A percentile compares a stretch with the other conserved stretches of the same genome.
Evolutionary conservation across 1,284 basidiomycete genomes (phyloP).

Genomic region (Ceratobasidium sp.): DNA sequence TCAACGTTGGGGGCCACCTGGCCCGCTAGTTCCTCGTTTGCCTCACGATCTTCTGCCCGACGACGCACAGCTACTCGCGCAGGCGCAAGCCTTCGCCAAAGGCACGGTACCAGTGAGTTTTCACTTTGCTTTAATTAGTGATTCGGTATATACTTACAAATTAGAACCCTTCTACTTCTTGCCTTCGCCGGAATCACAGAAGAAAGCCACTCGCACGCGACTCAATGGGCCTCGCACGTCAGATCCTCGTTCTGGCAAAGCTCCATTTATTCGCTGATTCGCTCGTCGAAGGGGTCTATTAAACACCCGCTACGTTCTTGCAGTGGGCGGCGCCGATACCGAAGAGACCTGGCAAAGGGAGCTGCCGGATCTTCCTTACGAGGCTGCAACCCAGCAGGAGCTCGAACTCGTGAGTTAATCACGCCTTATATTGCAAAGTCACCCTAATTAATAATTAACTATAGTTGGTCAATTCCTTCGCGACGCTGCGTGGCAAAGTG

Average conservation of each 20-base stretch:
- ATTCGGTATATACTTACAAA: neutral
- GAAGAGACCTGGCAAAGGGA: neutral
- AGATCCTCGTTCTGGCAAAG: constrained; percentile 13
- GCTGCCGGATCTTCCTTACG: neutral
- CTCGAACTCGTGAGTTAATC: constrained; percentile 25
- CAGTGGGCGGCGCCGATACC: neutral
- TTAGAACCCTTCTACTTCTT: constrained; percentile 1
- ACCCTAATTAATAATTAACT: too few relatives aligned
- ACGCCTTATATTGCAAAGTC: neutral
- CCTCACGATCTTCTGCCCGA: neutral
- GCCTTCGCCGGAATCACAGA: constrained; percentile 13
- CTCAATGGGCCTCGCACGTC: neutral
- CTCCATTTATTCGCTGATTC: constrained; percentile 7
- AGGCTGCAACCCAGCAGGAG: neutral
- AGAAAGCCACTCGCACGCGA: constrained; percentile 32
- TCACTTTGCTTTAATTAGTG: neutral
- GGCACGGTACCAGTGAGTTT: neutral
- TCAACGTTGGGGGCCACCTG: neutral
- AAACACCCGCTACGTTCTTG: constrained; percentile 2
- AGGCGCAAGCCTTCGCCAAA: neutral
- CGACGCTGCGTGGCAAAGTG: constrained; percentile 5
- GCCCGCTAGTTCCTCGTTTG: neutral
- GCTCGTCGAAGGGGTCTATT: constrained; percentile 12
- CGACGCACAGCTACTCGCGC: constrained; percentile 1
- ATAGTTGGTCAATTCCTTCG: constrained; percentile 33